Base-by-base conservation (phyloP, 192 early-diverging fungal species). In the Gigaspora rosea region DNA sequence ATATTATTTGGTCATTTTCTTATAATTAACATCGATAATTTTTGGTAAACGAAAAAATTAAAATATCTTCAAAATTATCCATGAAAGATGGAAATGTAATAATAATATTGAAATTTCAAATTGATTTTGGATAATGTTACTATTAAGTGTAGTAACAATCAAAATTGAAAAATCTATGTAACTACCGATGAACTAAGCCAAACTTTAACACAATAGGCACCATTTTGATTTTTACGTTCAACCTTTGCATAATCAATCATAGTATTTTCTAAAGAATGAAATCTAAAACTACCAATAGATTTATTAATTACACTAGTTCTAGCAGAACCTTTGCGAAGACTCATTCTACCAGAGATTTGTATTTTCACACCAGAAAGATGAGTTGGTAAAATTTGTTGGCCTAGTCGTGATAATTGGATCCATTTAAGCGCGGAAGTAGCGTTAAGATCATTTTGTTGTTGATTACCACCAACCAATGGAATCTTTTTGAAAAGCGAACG, bases 191-290 rank as follows among this genome's bases (percentile, higher is more conserved):
- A 56, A 8, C 75, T 73, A 11, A 73, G 15, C 71, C 71, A 73
- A 58, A 73, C 71, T 0, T 73, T 73, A 58, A 73, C 54, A 58
- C 50, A 54, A 73, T 18, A 73, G n/a, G 71, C 20, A 36, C 71
- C 71, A 47, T 73, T 73, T 36, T 36, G 48, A 22, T 73, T 73
- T 73, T 73, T 73, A 18, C 54, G 33, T 58, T 73, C 71, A 11
- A 36, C 56, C 8, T 73, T 73, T 15, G 71, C 48, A 58, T 73
- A 73, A 58, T 73, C 71, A 73, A 59, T 73, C 71, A 73, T 73
- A 36, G 35, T 54, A 13, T 73, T 54, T 15, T 27, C 32, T 7
- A 73, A 33, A n/a, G 50, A 20, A 41, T 73, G 22, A 58, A 54
- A 59, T 20, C 54, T 50, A 18, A 73, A 59, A 20, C 71, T 73